Percentiles rank a stretch among this genome's conserved stretches.
Evolutionary conservation across 2,329 filamentous ascomycete species (phyloP).

Genomic region (Microdochium bolleyi): DNA sequence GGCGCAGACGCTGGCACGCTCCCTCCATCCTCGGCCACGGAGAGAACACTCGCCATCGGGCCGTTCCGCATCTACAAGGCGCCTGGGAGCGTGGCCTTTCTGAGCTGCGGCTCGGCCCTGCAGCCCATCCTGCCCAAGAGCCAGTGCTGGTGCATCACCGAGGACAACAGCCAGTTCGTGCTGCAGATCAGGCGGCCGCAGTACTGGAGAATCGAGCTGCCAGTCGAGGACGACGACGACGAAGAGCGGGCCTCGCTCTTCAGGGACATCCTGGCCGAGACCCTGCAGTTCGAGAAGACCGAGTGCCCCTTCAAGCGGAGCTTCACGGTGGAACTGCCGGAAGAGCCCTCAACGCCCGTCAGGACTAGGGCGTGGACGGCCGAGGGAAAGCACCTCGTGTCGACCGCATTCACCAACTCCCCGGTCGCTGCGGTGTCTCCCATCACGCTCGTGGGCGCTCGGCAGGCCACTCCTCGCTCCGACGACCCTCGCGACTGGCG

Average conservation of each 20-base stretch:
- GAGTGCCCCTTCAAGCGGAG: slow-evolving; percentile 75
- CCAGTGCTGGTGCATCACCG: slow-evolving; percentile 90
- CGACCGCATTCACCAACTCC: slow-evolving; percentile 23
- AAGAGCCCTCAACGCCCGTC: slow-evolving; percentile 55
- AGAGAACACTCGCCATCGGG: slow-evolving; percentile 73
- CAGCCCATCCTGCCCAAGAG: slow-evolving; percentile 84
- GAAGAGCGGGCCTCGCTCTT: slow-evolving; percentile 56
- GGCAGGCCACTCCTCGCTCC: background rate
- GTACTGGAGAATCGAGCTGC: slow-evolving; percentile 87
- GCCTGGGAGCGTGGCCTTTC: slow-evolving; percentile 76
- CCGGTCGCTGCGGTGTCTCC: background rate
- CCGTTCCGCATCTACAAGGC: slow-evolving; percentile 79
- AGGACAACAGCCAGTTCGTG: slow-evolving; percentile 73
- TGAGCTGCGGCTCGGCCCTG: slow-evolving; percentile 76
- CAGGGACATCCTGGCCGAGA: slow-evolving; percentile 59
- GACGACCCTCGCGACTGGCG: background rate
- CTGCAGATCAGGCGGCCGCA: slow-evolving; percentile 74
- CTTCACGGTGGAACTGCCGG: slow-evolving; percentile 68
- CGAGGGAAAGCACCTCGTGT: slow-evolving; percentile 29
- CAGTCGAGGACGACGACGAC: slow-evolving; percentile 56
- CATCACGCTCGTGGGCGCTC: background rate
- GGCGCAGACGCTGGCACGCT: slow-evolving; percentile 47
- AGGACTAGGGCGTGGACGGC: slow-evolving; percentile 65
- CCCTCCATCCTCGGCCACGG: slow-evolving; percentile 66
- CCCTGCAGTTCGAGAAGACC: slow-evolving; percentile 82